A percentile compares a stretch with the other conserved stretches of the same genome.
Evolutionary conservation across 441 rosid species (phyloP).

Genomic region (Daphne laureola): DNA sequence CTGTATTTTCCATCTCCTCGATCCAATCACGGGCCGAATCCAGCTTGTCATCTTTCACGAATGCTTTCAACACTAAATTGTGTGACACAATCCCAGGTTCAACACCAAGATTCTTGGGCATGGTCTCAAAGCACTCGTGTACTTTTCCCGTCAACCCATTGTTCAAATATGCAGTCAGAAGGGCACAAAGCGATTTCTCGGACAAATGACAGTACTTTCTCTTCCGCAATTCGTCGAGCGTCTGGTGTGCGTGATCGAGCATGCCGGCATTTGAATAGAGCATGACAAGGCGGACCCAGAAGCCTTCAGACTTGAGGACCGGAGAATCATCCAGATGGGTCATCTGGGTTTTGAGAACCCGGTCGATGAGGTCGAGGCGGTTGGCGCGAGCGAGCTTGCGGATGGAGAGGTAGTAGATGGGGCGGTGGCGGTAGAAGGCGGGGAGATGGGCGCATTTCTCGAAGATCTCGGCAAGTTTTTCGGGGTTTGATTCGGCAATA

Average conservation of each 20-base stretch:
- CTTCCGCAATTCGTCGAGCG: slow-evolving; percentile 10
- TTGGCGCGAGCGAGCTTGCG: slow-evolving; percentile 22
- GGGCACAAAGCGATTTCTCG: slow-evolving; percentile 25
- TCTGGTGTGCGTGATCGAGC: slow-evolving; percentile 20
- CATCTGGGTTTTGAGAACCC: slow-evolving; percentile 15
- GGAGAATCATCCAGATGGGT: slow-evolving; percentile 6
- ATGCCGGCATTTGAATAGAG: slow-evolving; percentile 22
- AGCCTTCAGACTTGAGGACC: slow-evolving; percentile 20
- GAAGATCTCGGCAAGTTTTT: slow-evolving; percentile 21
- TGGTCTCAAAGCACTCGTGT: slow-evolving; percentile 12
- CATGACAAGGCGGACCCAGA: slow-evolving; percentile 27
- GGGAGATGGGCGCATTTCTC: slow-evolving; percentile 16
- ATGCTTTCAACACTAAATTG: slow-evolving; percentile 22
- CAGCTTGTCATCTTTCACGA: slow-evolving; percentile 12
- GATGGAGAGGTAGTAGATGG: slow-evolving; percentile 23
- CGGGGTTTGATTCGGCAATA: slow-evolving; percentile 20
- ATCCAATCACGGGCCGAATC: slow-evolving; percentile 19
- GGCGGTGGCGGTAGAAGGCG: slow-evolving; percentile 29
- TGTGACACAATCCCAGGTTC: slow-evolving; percentile 17
- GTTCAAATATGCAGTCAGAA: slow-evolving; percentile 19
- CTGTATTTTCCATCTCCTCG: slow-evolving; percentile 16
- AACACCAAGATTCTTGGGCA: slow-evolving; percentile 14
- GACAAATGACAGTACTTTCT: slow-evolving; percentile 14
- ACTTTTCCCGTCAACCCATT: slow-evolving; percentile 16
- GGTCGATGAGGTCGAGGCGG: slow-evolving; percentile 23